phyloP scores from a whole-genome alignment of 164 flowering plant species.

The Macadamia integrifolia region DNA sequence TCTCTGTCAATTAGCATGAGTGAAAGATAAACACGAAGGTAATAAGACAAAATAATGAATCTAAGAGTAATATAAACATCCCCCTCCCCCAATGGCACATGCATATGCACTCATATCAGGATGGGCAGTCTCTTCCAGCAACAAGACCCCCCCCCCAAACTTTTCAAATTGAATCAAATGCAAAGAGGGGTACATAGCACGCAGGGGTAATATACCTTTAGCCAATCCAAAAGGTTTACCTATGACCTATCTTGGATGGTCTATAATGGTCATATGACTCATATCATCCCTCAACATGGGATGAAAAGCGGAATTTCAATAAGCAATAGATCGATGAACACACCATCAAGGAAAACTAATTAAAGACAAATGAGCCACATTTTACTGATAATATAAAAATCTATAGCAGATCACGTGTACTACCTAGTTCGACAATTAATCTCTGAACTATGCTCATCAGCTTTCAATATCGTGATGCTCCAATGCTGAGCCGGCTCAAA shows the following conservation, averaged over 20 bases:
- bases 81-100: too few relatives aligned
- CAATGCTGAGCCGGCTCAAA: constrained; percentile 85
- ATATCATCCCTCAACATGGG: too few relatives aligned
- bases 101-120: too few relatives aligned
- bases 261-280: too few relatives aligned
- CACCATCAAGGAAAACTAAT: constrained; percentile 3
- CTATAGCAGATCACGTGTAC: constrained; percentile 10
- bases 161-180: too few relatives aligned
- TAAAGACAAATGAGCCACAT: neutral
- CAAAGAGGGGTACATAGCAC: too few relatives aligned
- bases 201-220: too few relatives aligned
- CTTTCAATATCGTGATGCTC: constrained; percentile 56
- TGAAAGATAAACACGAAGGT: constrained; percentile 10
- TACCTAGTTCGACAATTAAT: constrained; percentile 37
- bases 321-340: neutral
- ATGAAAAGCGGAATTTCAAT: too few relatives aligned
- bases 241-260: too few relatives aligned
- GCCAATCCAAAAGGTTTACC: too few relatives aligned
- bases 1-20: constrained; percentile 39
- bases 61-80: neutral
- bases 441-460: constrained; percentile 45
- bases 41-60: constrained; percentile 10
- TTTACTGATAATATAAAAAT: constrained; percentile 3
- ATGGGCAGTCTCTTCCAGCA: too few relatives aligned
- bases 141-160: too few relatives aligned